phyloP scores from a whole-genome alignment of 306 rosid species.

The Erythrophleum fordii region DNA sequence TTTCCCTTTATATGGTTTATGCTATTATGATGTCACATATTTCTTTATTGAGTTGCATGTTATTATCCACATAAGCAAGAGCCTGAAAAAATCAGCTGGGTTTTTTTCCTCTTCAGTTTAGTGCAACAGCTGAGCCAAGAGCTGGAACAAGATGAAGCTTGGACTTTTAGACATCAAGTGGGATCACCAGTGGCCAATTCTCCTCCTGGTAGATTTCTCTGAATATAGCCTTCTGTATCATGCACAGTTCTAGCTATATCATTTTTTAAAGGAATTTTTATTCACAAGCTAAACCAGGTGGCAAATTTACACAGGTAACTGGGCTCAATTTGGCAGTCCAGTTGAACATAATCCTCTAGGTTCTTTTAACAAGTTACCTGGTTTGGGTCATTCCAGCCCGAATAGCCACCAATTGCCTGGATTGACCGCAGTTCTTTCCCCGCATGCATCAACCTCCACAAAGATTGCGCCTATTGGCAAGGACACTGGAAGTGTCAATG shows the following conservation, averaged over 20 bases:
- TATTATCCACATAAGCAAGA: slow-evolving; percentile 10
- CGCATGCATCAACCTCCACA: slow-evolving; percentile 64
- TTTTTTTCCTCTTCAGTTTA: slow-evolving; percentile 53
- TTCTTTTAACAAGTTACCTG: slow-evolving; percentile 74
- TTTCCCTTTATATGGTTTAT: slow-evolving; percentile 8
- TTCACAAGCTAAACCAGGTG: slow-evolving; percentile 30
- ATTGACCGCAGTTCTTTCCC: slow-evolving; percentile 84
- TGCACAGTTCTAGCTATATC: slow-evolving; percentile 7
- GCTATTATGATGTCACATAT: background rate
- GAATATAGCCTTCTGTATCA: slow-evolving; percentile 14
- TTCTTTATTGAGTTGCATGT: background rate
- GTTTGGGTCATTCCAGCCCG: slow-evolving; percentile 71
- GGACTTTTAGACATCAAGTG: slow-evolving; percentile 72
- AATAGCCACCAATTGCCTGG: slow-evolving; percentile 75
- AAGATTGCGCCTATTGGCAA: slow-evolving; percentile 92
- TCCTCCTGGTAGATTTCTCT: slow-evolving; percentile 76
- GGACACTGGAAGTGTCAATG: slow-evolving; percentile 73
- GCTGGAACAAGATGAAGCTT: slow-evolving; percentile 82
- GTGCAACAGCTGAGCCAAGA: slow-evolving; percentile 91
- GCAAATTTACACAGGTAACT: slow-evolving; percentile 58
- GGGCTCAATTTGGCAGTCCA: slow-evolving; percentile 85
- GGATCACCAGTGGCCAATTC: slow-evolving; percentile 86
- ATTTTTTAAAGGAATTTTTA: slow-evolving; percentile 21
- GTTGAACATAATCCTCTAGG: slow-evolving; percentile 70
- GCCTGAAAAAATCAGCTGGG: slow-evolving; percentile 10